Percentiles rank a stretch among this genome's conserved stretches.
Evolutionary conservation across 768 basidiomycete species (phyloP).

Genomic region (Rhodotorula diobovata): DNA sequence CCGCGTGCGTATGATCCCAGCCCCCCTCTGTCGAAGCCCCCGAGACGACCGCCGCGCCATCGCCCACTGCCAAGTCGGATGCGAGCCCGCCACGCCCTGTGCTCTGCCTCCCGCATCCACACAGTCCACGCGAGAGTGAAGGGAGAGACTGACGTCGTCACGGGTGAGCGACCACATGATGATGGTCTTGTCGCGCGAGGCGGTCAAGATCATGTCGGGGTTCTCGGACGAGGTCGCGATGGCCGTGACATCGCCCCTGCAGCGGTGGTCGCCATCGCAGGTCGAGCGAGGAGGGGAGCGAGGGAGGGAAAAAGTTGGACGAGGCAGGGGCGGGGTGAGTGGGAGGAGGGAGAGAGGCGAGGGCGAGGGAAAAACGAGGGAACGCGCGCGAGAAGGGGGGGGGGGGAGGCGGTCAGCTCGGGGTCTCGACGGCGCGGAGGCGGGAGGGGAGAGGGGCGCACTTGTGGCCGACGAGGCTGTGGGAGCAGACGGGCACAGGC

Average conservation of each 20-base stretch:
- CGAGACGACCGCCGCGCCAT: no score
- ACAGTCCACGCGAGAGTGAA: neutral
- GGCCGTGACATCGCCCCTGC: conserved; percentile 96
- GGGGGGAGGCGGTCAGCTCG: neutral
- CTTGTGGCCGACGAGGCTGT: conserved; percentile 39
- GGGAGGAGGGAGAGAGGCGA: conserved; percentile 1
- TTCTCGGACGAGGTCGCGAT: conserved; percentile 96
- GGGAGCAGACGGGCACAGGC: neutral
- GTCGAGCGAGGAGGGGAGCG: neutral
- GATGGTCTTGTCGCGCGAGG: conserved; percentile 98
- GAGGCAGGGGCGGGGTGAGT: neutral
- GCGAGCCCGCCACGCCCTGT: no score
- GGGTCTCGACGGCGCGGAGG: no score
- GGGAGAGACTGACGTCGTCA: conserved; percentile 49
- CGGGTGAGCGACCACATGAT: conserved; percentile 99
- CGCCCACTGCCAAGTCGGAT: no score
- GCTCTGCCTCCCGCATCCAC: no score
- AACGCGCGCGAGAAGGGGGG: no score
- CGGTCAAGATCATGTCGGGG: conserved; percentile 97
- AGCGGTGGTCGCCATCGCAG: conserved; percentile 64
- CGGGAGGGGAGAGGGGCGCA: neutral
- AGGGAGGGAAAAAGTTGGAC: neutral
- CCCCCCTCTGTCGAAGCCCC: no score
- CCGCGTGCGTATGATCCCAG: neutral
- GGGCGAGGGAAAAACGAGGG: neutral